phyloP scores from a whole-genome alignment of 1,284 basidiomycete species.

The Inonotus obliquus region DNA sequence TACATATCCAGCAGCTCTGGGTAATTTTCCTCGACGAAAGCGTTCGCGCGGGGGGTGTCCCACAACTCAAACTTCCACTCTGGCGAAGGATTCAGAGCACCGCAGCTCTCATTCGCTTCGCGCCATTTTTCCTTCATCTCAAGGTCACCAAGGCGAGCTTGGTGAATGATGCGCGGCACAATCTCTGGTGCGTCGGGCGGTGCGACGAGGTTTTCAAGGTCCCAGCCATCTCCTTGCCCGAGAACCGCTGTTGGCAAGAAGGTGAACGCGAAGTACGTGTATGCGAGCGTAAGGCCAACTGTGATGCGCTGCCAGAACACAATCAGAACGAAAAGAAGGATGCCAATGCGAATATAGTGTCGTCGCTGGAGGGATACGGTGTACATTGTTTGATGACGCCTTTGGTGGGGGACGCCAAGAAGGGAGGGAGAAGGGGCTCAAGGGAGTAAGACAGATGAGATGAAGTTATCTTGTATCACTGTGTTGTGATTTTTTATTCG shows the following conservation, averaged over 20 bases:
- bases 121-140: slow-evolving; percentile 3
- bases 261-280: slow-evolving; percentile 9
- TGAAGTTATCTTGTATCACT: background rate
- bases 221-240: slow-evolving; percentile 3
- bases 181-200: slow-evolving; percentile 6
- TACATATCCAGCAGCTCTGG: slow-evolving; percentile 5
- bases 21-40: slow-evolving; percentile 8
- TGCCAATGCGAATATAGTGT: slow-evolving; percentile 2
- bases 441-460: background rate
- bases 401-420: background rate
- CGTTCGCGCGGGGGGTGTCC: slow-evolving; percentile 5
- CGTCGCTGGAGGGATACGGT: slow-evolving; percentile 5
- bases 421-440: background rate
- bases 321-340: background rate
- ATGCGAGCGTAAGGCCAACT: slow-evolving; percentile 1
- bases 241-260: slow-evolving; percentile 5
- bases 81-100: background rate
- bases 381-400: background rate
- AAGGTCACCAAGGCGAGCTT: slow-evolving; percentile 9
- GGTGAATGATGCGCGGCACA: slow-evolving; percentile 10
- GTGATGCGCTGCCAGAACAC: slow-evolving; percentile 2
- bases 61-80: slow-evolving; percentile 9
- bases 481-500: background rate
- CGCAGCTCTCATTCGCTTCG: slow-evolving; percentile 7
- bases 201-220: slow-evolving; percentile 4